phyloP scores from a whole-genome alignment of 257 asterid genomes.

The Solanum okadae region DNA sequence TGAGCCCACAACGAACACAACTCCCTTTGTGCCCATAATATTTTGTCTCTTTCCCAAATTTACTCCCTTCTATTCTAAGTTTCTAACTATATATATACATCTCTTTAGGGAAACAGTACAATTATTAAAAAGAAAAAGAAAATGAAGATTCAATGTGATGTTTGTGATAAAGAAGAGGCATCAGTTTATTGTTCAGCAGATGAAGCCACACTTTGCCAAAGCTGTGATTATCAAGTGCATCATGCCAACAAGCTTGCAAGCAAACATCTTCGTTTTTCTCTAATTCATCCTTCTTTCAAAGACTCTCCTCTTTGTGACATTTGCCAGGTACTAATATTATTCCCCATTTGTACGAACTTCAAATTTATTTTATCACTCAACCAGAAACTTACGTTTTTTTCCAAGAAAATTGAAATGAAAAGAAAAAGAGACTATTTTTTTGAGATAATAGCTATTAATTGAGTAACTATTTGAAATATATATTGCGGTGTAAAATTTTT shows the following conservation, averaged over 20 bases:
- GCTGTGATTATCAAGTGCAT: slow-evolving; percentile 63
- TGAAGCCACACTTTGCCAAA: slow-evolving; percentile 73
- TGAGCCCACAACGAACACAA: slow-evolving; percentile 4
- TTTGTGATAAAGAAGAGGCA: slow-evolving; percentile 68
- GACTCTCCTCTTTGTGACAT: slow-evolving; percentile 62
- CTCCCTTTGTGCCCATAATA: not conserved
- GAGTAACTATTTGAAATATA: not conserved
- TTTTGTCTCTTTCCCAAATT: not conserved
- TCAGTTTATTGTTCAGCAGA: slow-evolving; percentile 68
- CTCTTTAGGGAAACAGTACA: slow-evolving; percentile 2
- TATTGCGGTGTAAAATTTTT: not conserved
- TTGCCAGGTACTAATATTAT: slow-evolving; percentile 26
- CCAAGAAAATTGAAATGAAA: no score
- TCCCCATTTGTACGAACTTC: not conserved
- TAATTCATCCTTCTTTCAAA: slow-evolving; percentile 34
- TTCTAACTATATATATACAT: slow-evolving; percentile 1
- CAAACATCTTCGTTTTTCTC: slow-evolving; percentile 71
- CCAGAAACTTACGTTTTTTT: no score
- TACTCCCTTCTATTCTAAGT: not conserved
- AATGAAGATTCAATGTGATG: slow-evolving; percentile 84
- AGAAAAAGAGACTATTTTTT: no score
- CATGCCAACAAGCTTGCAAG: slow-evolving; percentile 69
- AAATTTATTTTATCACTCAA: no score
- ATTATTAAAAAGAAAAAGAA: not conserved
- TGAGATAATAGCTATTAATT: not conserved